Percentiles rank a stretch among this genome's conserved stretches.
phyloP scores from a whole-genome alignment of 2,329 filamentous ascomycete species.

The Colletotrichum godetiae region DNA sequence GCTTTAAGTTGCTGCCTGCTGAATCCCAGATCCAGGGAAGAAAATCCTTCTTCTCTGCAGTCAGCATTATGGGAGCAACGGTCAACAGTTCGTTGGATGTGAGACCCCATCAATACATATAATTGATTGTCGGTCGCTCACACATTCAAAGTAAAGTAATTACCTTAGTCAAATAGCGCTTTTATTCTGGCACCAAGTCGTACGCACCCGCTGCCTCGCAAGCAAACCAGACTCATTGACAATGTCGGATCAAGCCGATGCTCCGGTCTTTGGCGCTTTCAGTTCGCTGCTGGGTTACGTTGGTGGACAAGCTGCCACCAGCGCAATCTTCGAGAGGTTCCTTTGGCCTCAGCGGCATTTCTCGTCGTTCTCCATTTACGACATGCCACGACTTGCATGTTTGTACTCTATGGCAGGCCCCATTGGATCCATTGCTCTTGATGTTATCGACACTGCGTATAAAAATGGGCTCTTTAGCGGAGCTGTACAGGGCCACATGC shows the following conservation, averaged over 20 bases:
- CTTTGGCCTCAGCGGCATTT: slow-evolving; percentile 39
- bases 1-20: neutral
- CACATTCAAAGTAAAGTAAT: neutral
- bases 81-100: neutral
- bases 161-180: neutral
- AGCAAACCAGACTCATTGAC: neutral
- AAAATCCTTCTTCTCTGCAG: neutral
- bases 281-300: slow-evolving; percentile 36
- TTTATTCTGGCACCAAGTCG: neutral
- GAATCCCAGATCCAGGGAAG: neutral
- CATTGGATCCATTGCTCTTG: slow-evolving; percentile 35
- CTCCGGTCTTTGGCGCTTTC: neutral
- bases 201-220: neutral
- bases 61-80: neutral
- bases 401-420: slow-evolving; percentile 39
- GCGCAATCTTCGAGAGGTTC: slow-evolving; percentile 33
- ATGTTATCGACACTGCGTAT: neutral
- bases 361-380: slow-evolving; percentile 16
- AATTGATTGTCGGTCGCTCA: neutral
- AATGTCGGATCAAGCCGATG: neutral
- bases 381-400: slow-evolving; percentile 21
- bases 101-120: neutral
- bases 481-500: neutral
- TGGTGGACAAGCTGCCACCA: slow-evolving; percentile 36
- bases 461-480: neutral